Evolutionary conservation across 306 rosid genomes (phyloP).

Genomic region (Cicer arietinum): DNA sequence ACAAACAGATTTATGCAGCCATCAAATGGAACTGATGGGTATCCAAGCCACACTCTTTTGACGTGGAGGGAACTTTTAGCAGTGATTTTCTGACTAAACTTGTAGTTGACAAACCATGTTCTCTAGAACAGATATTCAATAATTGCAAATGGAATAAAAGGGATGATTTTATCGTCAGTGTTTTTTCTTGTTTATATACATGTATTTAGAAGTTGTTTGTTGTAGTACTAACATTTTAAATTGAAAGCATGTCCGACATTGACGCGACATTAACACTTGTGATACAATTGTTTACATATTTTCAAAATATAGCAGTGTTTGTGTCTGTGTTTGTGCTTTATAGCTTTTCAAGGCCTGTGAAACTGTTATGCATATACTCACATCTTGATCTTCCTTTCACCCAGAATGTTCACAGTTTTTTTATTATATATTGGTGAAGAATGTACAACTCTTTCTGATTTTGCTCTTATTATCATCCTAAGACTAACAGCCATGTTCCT

Average conservation of each 20-base stretch:
- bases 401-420: neutral
- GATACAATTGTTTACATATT: too few species aligned
- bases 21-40: slow-evolving; percentile 14
- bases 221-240: too few species aligned
- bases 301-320: too few species aligned
- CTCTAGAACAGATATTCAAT: slow-evolving; percentile 10
- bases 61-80: slow-evolving; percentile 12
- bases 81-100: neutral
- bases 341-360: neutral
- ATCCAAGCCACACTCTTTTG: neutral
- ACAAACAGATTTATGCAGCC: slow-evolving; percentile 2
- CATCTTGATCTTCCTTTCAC: neutral
- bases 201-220: too few species aligned
- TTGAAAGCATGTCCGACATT: too few species aligned
- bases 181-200: neutral
- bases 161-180: neutral
- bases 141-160: slow-evolving; percentile 23
- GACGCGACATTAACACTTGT: too few species aligned
- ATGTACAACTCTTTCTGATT: neutral
- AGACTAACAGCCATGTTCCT: neutral
- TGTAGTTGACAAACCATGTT: neutral
- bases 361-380: neutral
- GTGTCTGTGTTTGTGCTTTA: too few species aligned
- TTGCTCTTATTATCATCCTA: neutral
- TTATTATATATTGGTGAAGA: slow-evolving; percentile 16